Evolutionary conservation across 1,284 basidiomycete species (phyloP), one percentile per base, ranked within the genome.

Genomic region (Somion occarium): DNA sequence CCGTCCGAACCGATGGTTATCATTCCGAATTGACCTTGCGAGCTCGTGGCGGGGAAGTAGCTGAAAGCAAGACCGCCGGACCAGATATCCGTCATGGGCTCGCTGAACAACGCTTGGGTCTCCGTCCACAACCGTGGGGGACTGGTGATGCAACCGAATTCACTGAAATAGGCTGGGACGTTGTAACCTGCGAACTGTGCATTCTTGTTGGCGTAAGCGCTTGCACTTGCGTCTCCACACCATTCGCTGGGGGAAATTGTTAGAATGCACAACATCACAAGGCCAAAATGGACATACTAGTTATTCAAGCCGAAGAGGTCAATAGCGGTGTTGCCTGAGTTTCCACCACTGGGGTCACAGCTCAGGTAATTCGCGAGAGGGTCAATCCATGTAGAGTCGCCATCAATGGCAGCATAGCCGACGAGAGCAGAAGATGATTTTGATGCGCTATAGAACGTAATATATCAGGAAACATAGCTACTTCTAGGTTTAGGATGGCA

Each of bases 41-140:
- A 72, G 56, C 78, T 80, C 19, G 65, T 56, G 5, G 90, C 90
- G 2, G 88, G 85, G 78, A 95, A 93, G 67, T 91, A 91, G 44
- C 84, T 85, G 71, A 95, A 96, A 1, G 93, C 93, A 39, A 97
- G 64, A 46, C 90, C 93, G 52, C 93, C 93, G 25, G 90, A 93
- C 81, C 89, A 96, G 46, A 87, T 82, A 56, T 84, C 69, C 11
- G 84, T 79, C 78, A 93, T 90, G 19, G 86, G 70, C 9, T 74
- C 62, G 52, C 85, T 79, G 65, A 87, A 89, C 18, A 97, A 75
- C n/a, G 86, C 79, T 27, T 69, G 72, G 12, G 85, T 82, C 66
- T 97, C 93, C 37, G 82, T 86, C 90, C 91, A 97, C 23, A 83
- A 70, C 59, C 91, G 84, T 41, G 85, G 82, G 19, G 73, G 72